Conservation (phyloP, 805 yeast species). For the Aciculoconidium aculeatum region DNA sequence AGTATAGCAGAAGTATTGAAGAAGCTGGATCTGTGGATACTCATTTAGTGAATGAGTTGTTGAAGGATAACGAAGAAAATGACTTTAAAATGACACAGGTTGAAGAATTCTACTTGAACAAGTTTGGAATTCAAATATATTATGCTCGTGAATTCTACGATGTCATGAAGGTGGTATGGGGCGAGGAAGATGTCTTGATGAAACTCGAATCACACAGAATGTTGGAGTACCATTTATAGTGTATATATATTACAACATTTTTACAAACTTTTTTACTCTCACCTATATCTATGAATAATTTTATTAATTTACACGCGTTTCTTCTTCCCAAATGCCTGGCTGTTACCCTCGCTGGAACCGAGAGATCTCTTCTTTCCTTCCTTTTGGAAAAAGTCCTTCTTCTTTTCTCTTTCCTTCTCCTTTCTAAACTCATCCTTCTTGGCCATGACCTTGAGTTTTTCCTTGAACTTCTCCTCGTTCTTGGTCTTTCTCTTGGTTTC, state of each 20-base stretch:
- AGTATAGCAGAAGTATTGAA: conserved; percentile 36
- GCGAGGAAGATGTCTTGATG: conserved; percentile 23
- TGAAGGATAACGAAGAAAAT: conserved; percentile 28
- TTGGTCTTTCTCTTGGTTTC: conserved; percentile 69
- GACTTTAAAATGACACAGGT: conserved; percentile 29
- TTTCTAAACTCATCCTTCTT: conserved; percentile 62
- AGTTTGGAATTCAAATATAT: conserved; percentile 51
- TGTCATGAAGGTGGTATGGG: conserved; percentile 70
- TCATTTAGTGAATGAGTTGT: conserved; percentile 26
- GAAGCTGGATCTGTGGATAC: conserved; percentile 19
- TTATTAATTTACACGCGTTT: conserved; percentile 19
- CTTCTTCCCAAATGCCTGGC: conserved; percentile 30
- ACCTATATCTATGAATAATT: conserved; percentile 1
- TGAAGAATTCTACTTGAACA: conserved; percentile 44
- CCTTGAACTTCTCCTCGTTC: conserved; percentile 70
- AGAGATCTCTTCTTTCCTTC: conserved; percentile 52
- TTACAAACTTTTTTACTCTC: neutral
- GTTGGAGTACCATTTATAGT: conserved; percentile 25
- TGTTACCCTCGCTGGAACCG: conserved; percentile 25
- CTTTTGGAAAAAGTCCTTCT: conserved; percentile 77
- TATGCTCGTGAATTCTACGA: conserved; percentile 79
- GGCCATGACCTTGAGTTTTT: conserved; percentile 68
- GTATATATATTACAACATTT: neutral
- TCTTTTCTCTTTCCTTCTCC: conserved; percentile 77
- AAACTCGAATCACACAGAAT: conserved; percentile 21